Evolutionary conservation across 140 eudicot genomes (phyloP), one percentile per base, ranked within the genome.

Genomic region (Cichorium intybus): DNA sequence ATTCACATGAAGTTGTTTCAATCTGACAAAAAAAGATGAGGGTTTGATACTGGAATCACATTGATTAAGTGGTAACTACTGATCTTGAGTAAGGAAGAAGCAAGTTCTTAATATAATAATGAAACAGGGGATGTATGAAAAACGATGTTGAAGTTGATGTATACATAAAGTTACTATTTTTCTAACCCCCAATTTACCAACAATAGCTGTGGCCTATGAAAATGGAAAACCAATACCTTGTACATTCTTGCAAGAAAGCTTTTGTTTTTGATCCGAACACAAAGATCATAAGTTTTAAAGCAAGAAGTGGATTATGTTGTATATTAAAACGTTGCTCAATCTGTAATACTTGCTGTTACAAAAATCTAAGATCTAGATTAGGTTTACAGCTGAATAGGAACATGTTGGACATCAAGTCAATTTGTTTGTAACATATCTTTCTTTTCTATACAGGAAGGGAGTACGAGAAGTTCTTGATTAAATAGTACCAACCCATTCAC

Each of bases 1-100:
- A 72, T 51, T 88, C 96, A 39, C 95, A 88, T 0, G 86, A 47
- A 43, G 81, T 21, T 27, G 90, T 58, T 51, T 76, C 81, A 10
- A 60, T 79, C 96, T 91, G 69, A 7, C n/a, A 24, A 57, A 61
- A 57, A 56, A 53, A 7, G 10, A 24, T 58, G 34, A 43, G 16
- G 31, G 7, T 43, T 41, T 39, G 50, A n/a, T n/a, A n/a, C n/a
- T n/a, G n/a, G n/a, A n/a, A n/a, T n/a, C n/a, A n/a, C n/a, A n/a
- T n/a, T n/a, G n/a, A n/a, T n/a, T n/a, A n/a, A n/a, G n/a, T n/a
- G n/a, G n/a, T 24, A 51, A 70, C 68, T 59, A 22, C 1, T 23
- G 6, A 26, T 0, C 10, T 62, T 49, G 66, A 56, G 66, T 62
- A 47, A 62, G 64, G 7, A 43, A 39, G 37, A 39, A 35, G 60